Conservation (phyloP, 176 grass and related monocot species). For the Lolium perenne region DNA sequence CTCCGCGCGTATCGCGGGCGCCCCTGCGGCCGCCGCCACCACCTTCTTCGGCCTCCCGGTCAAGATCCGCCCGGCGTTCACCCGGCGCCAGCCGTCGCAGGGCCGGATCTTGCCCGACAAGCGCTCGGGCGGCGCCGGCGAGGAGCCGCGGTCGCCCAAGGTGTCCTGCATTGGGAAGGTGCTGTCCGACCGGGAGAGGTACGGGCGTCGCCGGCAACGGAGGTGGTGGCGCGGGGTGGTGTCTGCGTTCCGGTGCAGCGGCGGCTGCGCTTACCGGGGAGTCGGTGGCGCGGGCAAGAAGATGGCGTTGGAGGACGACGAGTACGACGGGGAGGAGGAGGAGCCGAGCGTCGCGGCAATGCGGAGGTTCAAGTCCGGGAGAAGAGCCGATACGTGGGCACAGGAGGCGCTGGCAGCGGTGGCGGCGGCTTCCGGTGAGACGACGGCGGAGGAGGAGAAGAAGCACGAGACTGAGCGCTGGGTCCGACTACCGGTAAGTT, state of each 20-base stretch:
- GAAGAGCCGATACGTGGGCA: conserved; percentile 63
- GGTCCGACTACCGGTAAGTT: conserved; percentile 51
- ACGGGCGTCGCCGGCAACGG: conserved; percentile 31
- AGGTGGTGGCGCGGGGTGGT: conserved; percentile 54
- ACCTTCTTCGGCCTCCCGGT: conserved; percentile 70
- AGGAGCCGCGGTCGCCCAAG: conserved; percentile 90
- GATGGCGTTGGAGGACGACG: conserved; percentile 25
- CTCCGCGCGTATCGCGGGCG: conserved; percentile 57
- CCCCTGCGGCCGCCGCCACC: conserved; percentile 47
- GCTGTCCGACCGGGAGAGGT: conserved; percentile 74
- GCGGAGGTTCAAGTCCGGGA: conserved; percentile 68
- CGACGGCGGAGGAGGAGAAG: neutral
- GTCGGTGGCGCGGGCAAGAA: conserved; percentile 18
- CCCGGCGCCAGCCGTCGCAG: conserved; percentile 59
- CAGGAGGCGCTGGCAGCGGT: conserved; percentile 50
- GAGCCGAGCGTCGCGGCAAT: conserved; percentile 50
- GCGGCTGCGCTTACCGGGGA: conserved; percentile 29
- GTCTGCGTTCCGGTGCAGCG: conserved; percentile 47
- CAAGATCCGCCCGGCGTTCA: conserved; percentile 62
- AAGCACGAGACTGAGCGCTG: conserved; percentile 41
- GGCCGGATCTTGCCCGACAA: conserved; percentile 74
- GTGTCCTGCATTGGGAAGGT: conserved; percentile 99
- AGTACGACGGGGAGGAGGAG: neutral
- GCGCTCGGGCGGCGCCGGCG: conserved; percentile 58
- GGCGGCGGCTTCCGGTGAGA: conserved; percentile 17